Evolutionary conservation across 2,329 filamentous ascomycete species (phyloP).

Genomic region (Orbilia oligospora): DNA sequence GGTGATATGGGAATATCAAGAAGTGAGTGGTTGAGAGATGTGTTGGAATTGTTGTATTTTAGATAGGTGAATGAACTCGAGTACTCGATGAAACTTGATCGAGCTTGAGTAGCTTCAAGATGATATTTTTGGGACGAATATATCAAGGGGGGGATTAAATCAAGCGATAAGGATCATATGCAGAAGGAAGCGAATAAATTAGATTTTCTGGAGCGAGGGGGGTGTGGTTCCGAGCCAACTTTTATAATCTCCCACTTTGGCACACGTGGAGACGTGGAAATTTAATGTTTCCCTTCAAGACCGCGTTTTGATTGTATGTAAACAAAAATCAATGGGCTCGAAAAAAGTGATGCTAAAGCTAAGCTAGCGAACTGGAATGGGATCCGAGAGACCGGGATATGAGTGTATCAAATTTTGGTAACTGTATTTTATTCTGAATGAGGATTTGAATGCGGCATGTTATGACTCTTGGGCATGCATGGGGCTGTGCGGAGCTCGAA

Average conservation of each 20-base stretch:
- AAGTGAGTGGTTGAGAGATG: too few relatives aligned
- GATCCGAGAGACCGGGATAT: conserved; percentile 18
- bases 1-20: not conserved
- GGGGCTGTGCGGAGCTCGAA: too few relatives aligned
- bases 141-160: not conserved
- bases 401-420: conserved; percentile 30
- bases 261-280: conserved; percentile 21
- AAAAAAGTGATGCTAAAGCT: not conserved
- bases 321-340: not conserved
- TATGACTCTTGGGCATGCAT: not conserved
- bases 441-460: not conserved
- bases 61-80: not conserved
- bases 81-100: too few relatives aligned
- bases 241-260: not conserved
- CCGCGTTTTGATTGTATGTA: conserved; percentile 18
- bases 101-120: not conserved
- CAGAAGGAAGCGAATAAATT: not conserved
- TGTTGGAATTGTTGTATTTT: not conserved
- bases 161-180: not conserved
- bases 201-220: not conserved
- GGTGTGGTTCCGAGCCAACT: not conserved
- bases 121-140: not conserved
- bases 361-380: conserved; percentile 24
- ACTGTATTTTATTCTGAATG: not conserved
- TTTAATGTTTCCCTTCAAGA: not conserved